Percentiles rank a stretch among this genome's conserved stretches.
phyloP scores from a whole-genome alignment of 1,284 basidiomycete genomes.

The Apiotrichum siamense region DNA sequence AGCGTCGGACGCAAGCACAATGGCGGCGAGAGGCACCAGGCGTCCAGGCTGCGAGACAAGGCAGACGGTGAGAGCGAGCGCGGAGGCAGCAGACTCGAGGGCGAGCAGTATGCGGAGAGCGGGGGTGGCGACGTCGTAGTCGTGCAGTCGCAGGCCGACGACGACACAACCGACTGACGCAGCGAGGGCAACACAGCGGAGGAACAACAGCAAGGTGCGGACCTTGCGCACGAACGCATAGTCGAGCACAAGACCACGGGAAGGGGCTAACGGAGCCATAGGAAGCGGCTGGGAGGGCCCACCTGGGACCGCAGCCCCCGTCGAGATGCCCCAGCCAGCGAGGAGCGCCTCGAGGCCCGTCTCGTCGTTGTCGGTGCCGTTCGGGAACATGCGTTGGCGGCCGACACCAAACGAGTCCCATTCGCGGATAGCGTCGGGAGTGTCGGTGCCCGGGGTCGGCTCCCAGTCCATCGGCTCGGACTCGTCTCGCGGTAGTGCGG shows the following conservation, averaged over 20 bases:
- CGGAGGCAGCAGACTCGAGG: slow-evolving; percentile 2
- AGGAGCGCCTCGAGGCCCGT: slow-evolving; percentile 39
- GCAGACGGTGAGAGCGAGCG: slow-evolving; percentile 2
- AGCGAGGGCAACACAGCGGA: slow-evolving; percentile 1
- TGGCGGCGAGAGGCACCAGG: not conserved
- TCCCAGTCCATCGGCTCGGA: slow-evolving; percentile 43
- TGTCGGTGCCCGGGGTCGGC: slow-evolving; percentile 15
- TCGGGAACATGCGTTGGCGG: slow-evolving; percentile 37
- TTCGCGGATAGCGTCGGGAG: slow-evolving; percentile 10
- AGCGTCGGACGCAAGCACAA: slow-evolving; percentile 7
- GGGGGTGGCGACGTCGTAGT: not conserved
- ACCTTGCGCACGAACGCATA: not conserved
- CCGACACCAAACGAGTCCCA: slow-evolving; percentile 39
- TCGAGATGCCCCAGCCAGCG: slow-evolving; percentile 34
- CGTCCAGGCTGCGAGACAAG: not conserved
- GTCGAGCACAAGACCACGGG: slow-evolving; percentile 3
- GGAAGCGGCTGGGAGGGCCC: not conserved
- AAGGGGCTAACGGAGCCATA: not conserved
- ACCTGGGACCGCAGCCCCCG: not conserved
- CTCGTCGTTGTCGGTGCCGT: slow-evolving; percentile 20
- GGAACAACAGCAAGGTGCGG: slow-evolving; percentile 1
- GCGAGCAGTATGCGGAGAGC: not conserved
- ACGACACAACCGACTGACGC: not conserved
- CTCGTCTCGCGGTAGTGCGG: not conserved
- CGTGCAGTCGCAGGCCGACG: not conserved